Base-by-base conservation (phyloP, 2,329 filamentous ascomycete species). In the Venturia pyrina region DNA sequence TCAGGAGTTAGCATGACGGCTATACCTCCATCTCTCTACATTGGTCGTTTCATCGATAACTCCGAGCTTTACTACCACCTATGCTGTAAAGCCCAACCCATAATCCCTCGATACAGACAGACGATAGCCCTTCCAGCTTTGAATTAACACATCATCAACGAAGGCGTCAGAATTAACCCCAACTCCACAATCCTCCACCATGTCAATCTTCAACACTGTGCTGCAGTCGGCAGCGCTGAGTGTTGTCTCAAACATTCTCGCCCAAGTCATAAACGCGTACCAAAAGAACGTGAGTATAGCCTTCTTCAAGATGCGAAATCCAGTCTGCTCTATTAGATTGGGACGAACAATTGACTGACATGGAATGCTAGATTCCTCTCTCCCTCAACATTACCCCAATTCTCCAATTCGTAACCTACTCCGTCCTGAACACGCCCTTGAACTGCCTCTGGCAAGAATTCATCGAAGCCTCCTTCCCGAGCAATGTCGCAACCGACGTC, bases 391-490 rank as follows among this genome's bases (percentile, higher is more conserved):
- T 83, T 76, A 77, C 83, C 5, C 85, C 89, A 4, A 81, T 96
- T 56, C 78, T 92, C 70, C 89, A 92, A 73, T 96, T 96, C 76
- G 78, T 90, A 63, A 72, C 91, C 64, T 96, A 88, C 79, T 85
- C 87, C 69, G 73, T 90, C 43, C 73, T 96, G 67, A 88, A 83
- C 75, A 89, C 87, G 50, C 91, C 92, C 2, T 89, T 89, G 57
- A 97, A 97, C 77, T 90, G 91, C 73, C 74, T 90, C 71, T 96
- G 91, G 92, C 92, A 96, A 81, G 83, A 85, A 50, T 90, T 84
- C 73, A 82, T 96, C 64, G 92, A 96, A 76, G 79, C 83, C 6
- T 77, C 80, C 3, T 96, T 91, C 72, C 92, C 92, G 0, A 87
- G 88, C 70, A 81, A 79, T 13, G 76, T 77, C 65, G 73, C 71